Percentiles rank a stretch among this genome's conserved stretches.
phyloP scores from a whole-genome alignment of 768 basidiomycete species.

The Aureoboletus auriporus region DNA sequence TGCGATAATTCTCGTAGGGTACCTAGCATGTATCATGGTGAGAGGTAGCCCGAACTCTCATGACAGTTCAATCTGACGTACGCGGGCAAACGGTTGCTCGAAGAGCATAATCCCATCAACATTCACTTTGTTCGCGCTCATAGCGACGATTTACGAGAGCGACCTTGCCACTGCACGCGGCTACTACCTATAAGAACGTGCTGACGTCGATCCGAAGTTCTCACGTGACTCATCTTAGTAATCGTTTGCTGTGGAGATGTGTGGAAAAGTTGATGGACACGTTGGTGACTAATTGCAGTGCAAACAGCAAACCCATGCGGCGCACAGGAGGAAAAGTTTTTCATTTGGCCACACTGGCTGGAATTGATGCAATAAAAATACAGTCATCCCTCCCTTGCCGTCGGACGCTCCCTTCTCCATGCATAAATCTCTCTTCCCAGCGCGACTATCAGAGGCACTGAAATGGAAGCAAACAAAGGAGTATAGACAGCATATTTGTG shows the following conservation, averaged over 20 bases:
- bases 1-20: slow-evolving; percentile 86
- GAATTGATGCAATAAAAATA: slow-evolving; percentile 7
- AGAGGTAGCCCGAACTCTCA: slow-evolving; percentile 1
- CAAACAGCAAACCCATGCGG: slow-evolving; percentile 5
- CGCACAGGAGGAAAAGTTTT: slow-evolving; percentile 8
- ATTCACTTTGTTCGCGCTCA: slow-evolving; percentile 51
- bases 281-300: slow-evolving; percentile 3
- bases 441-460: slow-evolving; percentile 77
- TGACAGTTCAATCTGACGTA: slow-evolving; percentile 29
- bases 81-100: slow-evolving; percentile 79
- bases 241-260: not conserved
- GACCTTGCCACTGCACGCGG: not conserved
- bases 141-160: slow-evolving; percentile 9
- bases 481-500: slow-evolving; percentile 98
- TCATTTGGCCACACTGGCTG: slow-evolving; percentile 2
- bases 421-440: slow-evolving; percentile 66
- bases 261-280: slow-evolving; percentile 8
- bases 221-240: slow-evolving; percentile 25
- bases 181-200: no score
- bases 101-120: slow-evolving; percentile 74
- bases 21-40: slow-evolving; percentile 47
- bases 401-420: slow-evolving; percentile 41
- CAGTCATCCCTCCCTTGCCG: slow-evolving; percentile 12
- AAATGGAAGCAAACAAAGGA: slow-evolving; percentile 87
- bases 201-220: slow-evolving; percentile 14